Evolutionary conservation across 305 asterid genomes (phyloP).

Genomic region (Solanum aculeatissimum): DNA sequence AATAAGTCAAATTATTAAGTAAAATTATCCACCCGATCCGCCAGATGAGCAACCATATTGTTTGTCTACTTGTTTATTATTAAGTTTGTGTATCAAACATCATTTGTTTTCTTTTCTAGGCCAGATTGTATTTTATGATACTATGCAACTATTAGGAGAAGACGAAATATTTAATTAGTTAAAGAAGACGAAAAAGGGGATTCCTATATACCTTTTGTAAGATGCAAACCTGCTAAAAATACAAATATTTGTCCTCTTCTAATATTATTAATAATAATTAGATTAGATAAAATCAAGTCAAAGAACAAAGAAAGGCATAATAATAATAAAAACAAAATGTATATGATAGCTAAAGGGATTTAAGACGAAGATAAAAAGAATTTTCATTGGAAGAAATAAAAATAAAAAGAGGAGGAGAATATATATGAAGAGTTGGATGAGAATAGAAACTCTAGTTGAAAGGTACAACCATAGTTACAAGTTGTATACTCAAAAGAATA

Average conservation of each 20-base stretch:
- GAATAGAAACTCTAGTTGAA: neutral
- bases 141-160: neutral
- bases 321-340: neutral
- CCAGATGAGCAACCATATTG: neutral
- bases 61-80: neutral
- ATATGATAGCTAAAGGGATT: neutral
- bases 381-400: neutral
- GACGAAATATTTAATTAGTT: neutral
- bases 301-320: neutral
- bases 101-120: neutral
- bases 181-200: neutral
- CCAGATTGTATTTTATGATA: neutral
- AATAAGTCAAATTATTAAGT: no score
- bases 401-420: neutral
- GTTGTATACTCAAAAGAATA: neutral
- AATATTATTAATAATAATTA: neutral
- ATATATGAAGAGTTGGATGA: neutral
- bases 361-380: neutral
- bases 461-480: neutral
- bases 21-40: no score
- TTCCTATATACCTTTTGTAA: neutral
- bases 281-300: neutral
- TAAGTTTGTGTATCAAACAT: neutral
- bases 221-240: neutral
- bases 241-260: neutral